Evolutionary conservation across 768 basidiomycete species (phyloP).

Genomic region (Boletales sp.): DNA sequence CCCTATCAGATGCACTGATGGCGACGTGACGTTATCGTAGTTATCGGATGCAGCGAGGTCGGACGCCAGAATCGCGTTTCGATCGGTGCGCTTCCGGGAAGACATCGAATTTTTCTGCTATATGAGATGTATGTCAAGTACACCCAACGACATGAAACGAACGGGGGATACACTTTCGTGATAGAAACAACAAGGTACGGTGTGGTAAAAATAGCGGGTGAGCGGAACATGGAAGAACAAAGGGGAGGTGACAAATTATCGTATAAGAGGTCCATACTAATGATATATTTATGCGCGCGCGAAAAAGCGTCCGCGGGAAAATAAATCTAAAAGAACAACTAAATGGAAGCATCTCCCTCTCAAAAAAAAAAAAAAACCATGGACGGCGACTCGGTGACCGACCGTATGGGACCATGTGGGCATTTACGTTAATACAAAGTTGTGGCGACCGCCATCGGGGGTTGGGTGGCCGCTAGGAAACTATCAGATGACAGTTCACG

Average conservation of each 20-base stretch:
- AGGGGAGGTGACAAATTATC: slow-evolving; percentile 5
- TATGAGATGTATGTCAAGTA: no score
- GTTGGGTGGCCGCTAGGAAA: slow-evolving; percentile 18
- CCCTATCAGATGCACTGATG: no score
- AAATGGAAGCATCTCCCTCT: neutral
- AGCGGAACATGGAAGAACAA: neutral
- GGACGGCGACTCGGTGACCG: neutral
- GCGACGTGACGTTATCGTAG: no score
- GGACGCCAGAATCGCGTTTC: no score
- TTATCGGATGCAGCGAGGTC: no score
- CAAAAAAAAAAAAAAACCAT: neutral
- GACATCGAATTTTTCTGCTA: no score
- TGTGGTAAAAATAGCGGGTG: no score
- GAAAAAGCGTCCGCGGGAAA: slow-evolving; percentile 8
- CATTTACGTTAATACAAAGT: slow-evolving; percentile 15
- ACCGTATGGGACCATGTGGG: slow-evolving; percentile 3
- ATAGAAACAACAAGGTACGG: no score
- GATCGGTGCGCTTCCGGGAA: no score
- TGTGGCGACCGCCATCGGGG: slow-evolving; percentile 19
- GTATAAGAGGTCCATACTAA: slow-evolving; percentile 6
- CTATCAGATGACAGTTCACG: slow-evolving; percentile 27
- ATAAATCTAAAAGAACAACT: neutral
- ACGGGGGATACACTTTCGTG: no score
- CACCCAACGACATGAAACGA: no score
- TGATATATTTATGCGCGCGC: neutral